Percentiles rank a stretch among this genome's conserved stretches.
These are phyloP conservation scores for Mortierella antarctica DNA, from an alignment of 192 early-diverging fungal genomes.

Conservation along the genomic window DNA sequence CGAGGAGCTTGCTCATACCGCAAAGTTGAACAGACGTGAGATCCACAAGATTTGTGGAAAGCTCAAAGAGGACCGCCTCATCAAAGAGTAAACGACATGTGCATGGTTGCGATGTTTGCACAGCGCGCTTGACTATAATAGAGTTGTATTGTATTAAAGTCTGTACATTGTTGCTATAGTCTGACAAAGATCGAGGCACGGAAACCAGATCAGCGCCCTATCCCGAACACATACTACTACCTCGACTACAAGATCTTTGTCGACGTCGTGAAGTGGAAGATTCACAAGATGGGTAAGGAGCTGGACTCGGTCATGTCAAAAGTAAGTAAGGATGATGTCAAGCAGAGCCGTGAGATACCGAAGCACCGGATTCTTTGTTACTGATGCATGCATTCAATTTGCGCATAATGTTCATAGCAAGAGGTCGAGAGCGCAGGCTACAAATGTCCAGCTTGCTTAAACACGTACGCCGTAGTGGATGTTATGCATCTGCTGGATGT, in stretches of 20 bases:
- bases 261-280: constrained; percentile 91
- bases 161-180: constrained; percentile 30
- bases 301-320: constrained; percentile 68
- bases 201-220: constrained; percentile 66
- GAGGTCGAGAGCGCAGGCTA: constrained; percentile 80
- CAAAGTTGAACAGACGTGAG: constrained; percentile 76
- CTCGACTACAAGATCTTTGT: constrained; percentile 96
- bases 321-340: constrained; percentile 22
- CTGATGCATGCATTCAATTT: not conserved
- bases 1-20: constrained; percentile 76
- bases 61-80: constrained; percentile 79
- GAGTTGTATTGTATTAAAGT: not conserved
- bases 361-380: no score
- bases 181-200: constrained; percentile 63
- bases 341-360: not conserved
- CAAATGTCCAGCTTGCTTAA: constrained; percentile 69
- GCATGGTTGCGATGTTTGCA: not conserved
- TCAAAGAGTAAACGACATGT: constrained; percentile 67
- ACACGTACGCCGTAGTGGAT: constrained; percentile 71
- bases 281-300: constrained; percentile 81
- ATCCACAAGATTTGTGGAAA: constrained; percentile 83
- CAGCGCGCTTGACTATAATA: not conserved
- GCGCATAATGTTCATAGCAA: constrained; percentile 17
- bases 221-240: constrained; percentile 82
- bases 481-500: constrained; percentile 44